Conservation (phyloP, 225 moss, liverwort and hornwort species). For the Bryoerythrophyllum caledonicum region DNA sequence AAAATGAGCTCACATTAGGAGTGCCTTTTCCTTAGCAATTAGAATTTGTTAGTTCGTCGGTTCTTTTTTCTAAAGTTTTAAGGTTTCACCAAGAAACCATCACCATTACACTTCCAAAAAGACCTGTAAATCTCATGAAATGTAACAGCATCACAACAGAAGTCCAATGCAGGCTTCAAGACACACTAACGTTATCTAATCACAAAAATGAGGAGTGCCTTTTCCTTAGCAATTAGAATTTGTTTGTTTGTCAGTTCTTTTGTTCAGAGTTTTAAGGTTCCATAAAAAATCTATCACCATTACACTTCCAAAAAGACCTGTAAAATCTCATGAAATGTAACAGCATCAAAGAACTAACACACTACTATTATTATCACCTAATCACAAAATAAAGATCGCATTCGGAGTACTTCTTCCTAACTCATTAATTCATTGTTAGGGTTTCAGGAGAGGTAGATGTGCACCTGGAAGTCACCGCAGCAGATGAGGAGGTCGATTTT, state of each 20-base stretch:
- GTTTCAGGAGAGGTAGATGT: too few species aligned
- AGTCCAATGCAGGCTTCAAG: neutral
- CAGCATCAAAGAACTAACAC: neutral
- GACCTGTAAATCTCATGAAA: neutral
- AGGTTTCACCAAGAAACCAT: neutral
- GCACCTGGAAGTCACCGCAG: constrained; percentile 97
- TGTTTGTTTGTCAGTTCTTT: too few species aligned
- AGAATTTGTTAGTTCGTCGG: too few species aligned
- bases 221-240: too few species aligned
- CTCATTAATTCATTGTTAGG: too few species aligned
- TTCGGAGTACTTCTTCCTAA: too few species aligned
- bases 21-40: too few species aligned
- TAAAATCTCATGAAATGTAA: neutral
- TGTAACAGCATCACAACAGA: neutral
- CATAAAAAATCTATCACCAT: neutral
- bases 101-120: neutral
- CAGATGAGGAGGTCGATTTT: constrained; percentile 91
- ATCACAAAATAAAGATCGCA: neutral
- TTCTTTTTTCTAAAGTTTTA: neutral
- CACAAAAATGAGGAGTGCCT: neutral
- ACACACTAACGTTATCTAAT: neutral
- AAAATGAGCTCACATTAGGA: too few species aligned
- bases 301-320: neutral
- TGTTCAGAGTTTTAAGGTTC: neutral
- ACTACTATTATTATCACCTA: neutral